Base-by-base conservation (phyloP, 345 rosid genomes). In the Syzygium oleosum region DNA sequence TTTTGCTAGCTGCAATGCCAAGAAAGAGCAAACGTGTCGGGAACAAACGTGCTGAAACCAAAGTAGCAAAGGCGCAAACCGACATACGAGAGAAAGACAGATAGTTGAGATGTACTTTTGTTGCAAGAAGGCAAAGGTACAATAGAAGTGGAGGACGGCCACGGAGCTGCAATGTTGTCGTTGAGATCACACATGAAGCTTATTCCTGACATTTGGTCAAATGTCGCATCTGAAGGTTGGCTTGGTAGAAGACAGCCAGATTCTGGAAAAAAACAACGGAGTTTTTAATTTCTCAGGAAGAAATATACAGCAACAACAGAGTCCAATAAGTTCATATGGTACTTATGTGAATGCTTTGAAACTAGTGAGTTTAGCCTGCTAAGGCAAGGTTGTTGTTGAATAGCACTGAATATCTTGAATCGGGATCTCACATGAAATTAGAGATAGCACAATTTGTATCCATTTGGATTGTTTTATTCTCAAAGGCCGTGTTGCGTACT, bases 161-260 rank as follows among this genome's bases (percentile, higher is more conserved):
- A 93, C 17, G 91, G 93, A 51, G 94, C 96, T 85, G 92, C 92
- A 88, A 94, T 93, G 89, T 92, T 92, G 88, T 94, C 96, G 61
- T 94, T 94, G 59, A 94, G 92, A 92, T 94, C 95, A 78, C 95
- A 94, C 49, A 94, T 92, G 89, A 94, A 93, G 92, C 94, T 90
- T 34, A 94, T 86, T 88, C 94, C 95, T 1, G 95, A 89, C 87
- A 87, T 78, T 87, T 88, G 85, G 84, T 93, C 95, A 52, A 85
- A 88, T 56, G 91, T 94, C 51, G 93, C 95, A 90, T 94, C 94
- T 13, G 92, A 91, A 78, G 95, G 95, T 88, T 92, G 88, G 91
- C 95, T 94, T 19, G 94, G 94, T 83, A 94, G 89, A 88, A 94
- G 95, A 86, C 94, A 94, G 54, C 95, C 95, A 86, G 94, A 93